A percentile compares a stretch with the other conserved stretches of the same genome.
Evolutionary conservation across 2,329 filamentous ascomycete genomes (phyloP).

Genomic region (Cladophialophora psammophila): DNA sequence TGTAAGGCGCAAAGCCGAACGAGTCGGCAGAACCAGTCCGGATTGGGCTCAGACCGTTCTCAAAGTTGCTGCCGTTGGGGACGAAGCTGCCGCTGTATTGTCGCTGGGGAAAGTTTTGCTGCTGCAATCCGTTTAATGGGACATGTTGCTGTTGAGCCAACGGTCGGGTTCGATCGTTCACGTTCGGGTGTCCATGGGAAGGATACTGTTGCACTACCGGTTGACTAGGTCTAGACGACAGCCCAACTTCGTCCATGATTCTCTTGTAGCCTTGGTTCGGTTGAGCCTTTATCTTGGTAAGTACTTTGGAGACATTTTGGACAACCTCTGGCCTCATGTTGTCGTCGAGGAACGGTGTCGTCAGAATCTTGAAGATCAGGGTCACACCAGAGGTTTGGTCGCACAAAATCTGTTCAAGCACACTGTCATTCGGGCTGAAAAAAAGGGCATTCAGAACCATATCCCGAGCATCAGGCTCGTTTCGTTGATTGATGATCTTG

Average conservation of each 20-base stretch:
- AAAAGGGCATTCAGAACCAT: slow-evolving; percentile 89
- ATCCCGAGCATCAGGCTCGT: slow-evolving; percentile 90
- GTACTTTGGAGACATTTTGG: slow-evolving; percentile 88
- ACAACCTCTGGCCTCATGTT: slow-evolving; percentile 85
- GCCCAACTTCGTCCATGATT: slow-evolving; percentile 95
- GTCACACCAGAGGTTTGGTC: slow-evolving; percentile 94
- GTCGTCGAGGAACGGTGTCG: slow-evolving; percentile 96
- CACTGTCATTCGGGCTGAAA: slow-evolving; percentile 85
- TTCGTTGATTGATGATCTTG: slow-evolving; percentile 98
- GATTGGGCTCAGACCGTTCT: slow-evolving; percentile 47
- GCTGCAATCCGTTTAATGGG: slow-evolving; percentile 42
- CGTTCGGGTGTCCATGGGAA: slow-evolving; percentile 45
- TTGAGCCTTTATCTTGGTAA: slow-evolving; percentile 89
- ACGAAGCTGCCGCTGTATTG: slow-evolving; percentile 53
- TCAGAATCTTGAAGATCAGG: slow-evolving; percentile 97
- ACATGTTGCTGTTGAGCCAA: slow-evolving; percentile 51
- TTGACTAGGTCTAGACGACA: slow-evolving; percentile 63
- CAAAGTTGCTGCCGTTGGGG: slow-evolving; percentile 48
- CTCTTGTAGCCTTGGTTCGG: slow-evolving; percentile 97
- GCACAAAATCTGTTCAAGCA: slow-evolving; percentile 85
- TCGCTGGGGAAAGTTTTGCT: slow-evolving; percentile 47
- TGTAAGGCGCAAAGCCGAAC: slow-evolving; percentile 50
- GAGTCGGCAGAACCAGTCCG: slow-evolving; percentile 47
- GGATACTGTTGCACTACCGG: slow-evolving; percentile 51
- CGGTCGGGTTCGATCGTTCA: slow-evolving; percentile 53